Evolutionary conservation across 768 basidiomycete species (phyloP), one percentile per base, ranked within the genome.

Genomic region (Russula griseocarnosa): DNA sequence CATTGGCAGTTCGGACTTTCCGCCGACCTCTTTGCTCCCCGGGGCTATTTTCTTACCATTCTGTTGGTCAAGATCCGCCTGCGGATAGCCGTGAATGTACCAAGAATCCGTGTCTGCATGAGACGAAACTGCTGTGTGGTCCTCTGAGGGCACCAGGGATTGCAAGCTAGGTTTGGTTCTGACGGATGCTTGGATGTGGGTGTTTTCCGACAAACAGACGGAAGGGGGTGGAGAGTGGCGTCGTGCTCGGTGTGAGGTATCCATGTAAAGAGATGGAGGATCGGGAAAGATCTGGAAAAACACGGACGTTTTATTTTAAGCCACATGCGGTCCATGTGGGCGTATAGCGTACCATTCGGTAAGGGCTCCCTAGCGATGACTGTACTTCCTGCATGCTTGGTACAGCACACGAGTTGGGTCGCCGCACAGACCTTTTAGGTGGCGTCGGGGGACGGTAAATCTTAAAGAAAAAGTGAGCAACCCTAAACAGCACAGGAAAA

Each of bases 391-490:
- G n/a, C 40, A 51, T 40, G 46, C 57, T 42, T 5, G 67, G 53
- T 36, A 52, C 24, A 10, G 55, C 64, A 20, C 20, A 32, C 13
- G 67, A 68, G 44, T 34, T 68, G 28, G 66, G 68, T 54, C 66
- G 38, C 16, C 64, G 60, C 14, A 16, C 30, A 0, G 62, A 70
- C 28, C 66, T 70, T 3, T 71, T 60, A 22, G 74, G 74, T 51
- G 74, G 74, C 18, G 74, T 75, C 16, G 74, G 74, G 34, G 74
- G 74, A 26, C 74, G 72, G 66, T 72, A 75, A 46, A 54, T 58
- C 74, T 74, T 55, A 8, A 18, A 3, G 54, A 54, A 30, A 34
- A 36, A 18, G 16, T 59, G 22, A 44, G 46, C 34, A 51, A 47
- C 30, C 32, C 40, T 18, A 47, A 28, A 30, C 47, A 46, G 11